A percentile compares a stretch with the other conserved stretches of the same genome.
These are phyloP conservation scores for Fragaria ananassa DNA, from an alignment of 306 rosid genomes.

Conservation along the genomic window DNA sequence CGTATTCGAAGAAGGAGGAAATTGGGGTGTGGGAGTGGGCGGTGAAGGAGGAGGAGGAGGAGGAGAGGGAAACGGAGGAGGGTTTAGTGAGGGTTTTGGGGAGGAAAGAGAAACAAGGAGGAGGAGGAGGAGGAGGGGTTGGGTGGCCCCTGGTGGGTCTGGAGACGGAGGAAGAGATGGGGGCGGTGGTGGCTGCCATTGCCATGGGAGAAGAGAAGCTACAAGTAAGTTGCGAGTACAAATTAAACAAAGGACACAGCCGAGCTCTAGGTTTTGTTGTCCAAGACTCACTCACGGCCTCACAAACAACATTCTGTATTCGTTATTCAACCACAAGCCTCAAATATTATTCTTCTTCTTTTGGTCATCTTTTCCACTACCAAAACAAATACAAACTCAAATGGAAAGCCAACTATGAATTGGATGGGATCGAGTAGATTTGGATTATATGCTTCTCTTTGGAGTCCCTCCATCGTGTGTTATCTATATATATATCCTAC, in stretches of 20 bases:
- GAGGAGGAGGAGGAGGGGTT: slow-evolving; percentile 9
- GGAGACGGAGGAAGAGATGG: slow-evolving; percentile 15
- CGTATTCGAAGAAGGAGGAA: slow-evolving; percentile 25
- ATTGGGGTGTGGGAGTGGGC: slow-evolving; percentile 37
- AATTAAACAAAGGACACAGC: too few relatives aligned
- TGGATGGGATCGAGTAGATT: background rate
- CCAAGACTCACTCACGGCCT: too few relatives aligned
- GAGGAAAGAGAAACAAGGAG: slow-evolving; percentile 3
- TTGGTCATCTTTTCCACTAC: too few relatives aligned
- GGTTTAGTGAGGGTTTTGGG: slow-evolving; percentile 37
- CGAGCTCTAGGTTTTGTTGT: too few relatives aligned
- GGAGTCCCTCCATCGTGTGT: background rate
- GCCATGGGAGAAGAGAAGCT: slow-evolving; percentile 30
- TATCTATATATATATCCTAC: too few relatives aligned
- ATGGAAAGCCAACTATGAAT: too few relatives aligned
- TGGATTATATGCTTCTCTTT: background rate
- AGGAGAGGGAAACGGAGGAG: slow-evolving; percentile 3
- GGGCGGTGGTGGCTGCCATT: slow-evolving; percentile 34
- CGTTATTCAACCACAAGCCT: too few relatives aligned
- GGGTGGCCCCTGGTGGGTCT: slow-evolving; percentile 14
- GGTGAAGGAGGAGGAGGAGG: background rate
- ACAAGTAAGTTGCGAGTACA: background rate
- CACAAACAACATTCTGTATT: too few relatives aligned
- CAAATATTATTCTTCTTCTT: too few relatives aligned
- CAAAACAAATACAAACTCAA: too few relatives aligned